Conservation (phyloP, 176 grass and related monocot species). For the Musa itinerans region DNA sequence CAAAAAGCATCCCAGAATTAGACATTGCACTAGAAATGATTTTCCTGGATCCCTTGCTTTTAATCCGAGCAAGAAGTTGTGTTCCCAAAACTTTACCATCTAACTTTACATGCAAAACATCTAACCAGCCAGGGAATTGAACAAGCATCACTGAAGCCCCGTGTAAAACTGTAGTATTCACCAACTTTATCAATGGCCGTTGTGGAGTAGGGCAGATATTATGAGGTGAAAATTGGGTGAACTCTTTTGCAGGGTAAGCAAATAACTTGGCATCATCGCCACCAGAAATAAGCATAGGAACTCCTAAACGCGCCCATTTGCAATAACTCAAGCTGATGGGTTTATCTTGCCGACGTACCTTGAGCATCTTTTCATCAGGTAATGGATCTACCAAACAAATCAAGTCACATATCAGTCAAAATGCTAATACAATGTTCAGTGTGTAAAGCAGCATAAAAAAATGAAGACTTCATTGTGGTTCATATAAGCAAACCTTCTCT, state of each 20-base stretch:
- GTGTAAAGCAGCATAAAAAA: background rate
- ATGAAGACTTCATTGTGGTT: background rate
- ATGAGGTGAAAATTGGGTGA: constrained; percentile 79
- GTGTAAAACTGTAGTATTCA: constrained; percentile 33
- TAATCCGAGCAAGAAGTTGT: constrained; percentile 42
- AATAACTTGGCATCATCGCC: constrained; percentile 87
- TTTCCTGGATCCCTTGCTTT: constrained; percentile 53
- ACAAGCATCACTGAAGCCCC: constrained; percentile 66
- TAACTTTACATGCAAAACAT: constrained; percentile 53
- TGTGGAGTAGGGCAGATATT: constrained; percentile 93
- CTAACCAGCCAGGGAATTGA: constrained; percentile 54
- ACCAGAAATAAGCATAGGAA: constrained; percentile 93
- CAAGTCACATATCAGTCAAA: background rate
- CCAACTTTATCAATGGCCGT: constrained; percentile 62
- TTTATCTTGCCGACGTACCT: constrained; percentile 44
- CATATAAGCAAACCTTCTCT: constrained; percentile 55
- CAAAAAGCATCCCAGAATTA: constrained; percentile 38
- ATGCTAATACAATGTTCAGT: background rate
- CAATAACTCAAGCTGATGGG: constrained; percentile 64
- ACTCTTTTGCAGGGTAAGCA: constrained; percentile 88
- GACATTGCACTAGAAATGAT: constrained; percentile 63
- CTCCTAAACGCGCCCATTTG: constrained; percentile 89
- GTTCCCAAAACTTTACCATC: constrained; percentile 33
- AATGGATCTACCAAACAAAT: constrained; percentile 43
- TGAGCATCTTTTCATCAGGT: constrained; percentile 49